phyloP scores from a whole-genome alignment of 1,284 basidiomycete genomes.

The Cystobasidium pallidum region DNA sequence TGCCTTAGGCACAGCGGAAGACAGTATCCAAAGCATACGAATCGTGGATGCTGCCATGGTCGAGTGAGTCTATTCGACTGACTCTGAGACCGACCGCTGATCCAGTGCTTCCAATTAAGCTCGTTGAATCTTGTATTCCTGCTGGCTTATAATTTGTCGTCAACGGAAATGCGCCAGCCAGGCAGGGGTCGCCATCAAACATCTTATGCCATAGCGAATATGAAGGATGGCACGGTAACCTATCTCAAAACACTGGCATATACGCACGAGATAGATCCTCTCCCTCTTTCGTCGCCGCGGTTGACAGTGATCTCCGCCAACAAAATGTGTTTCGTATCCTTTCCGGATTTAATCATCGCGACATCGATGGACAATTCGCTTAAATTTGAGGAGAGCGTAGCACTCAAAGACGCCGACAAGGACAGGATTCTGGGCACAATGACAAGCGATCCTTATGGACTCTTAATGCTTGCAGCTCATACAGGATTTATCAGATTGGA shows the following conservation, averaged over 20 bases:
- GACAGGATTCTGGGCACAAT: constrained; percentile 55
- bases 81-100: neutral
- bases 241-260: constrained; percentile 54
- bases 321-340: constrained; percentile 57
- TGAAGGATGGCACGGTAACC: constrained; percentile 49
- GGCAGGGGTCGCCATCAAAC: neutral
- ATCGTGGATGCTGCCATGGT: constrained; percentile 47
- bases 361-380: constrained; percentile 50
- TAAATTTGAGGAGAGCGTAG: constrained; percentile 55
- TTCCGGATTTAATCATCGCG: constrained; percentile 57
- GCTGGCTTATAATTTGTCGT: neutral
- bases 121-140: neutral
- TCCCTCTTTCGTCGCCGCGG: constrained; percentile 57
- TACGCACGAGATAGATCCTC: constrained; percentile 56
- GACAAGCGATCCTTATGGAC: constrained; percentile 45
- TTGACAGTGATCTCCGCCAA: constrained; percentile 45
- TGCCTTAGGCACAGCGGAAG: neutral
- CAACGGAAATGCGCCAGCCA: neutral
- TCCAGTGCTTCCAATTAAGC: neutral
- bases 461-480: constrained; percentile 18
- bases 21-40: constrained; percentile 19
- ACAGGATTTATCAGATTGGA: constrained; percentile 31
- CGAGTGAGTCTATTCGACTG: constrained; percentile 3
- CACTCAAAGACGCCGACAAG: constrained; percentile 53
- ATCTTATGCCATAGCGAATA: constrained; percentile 47